Conservation (phyloP, 352 stramenopile species). For the Globisporangium rhizosaccharum region DNA sequence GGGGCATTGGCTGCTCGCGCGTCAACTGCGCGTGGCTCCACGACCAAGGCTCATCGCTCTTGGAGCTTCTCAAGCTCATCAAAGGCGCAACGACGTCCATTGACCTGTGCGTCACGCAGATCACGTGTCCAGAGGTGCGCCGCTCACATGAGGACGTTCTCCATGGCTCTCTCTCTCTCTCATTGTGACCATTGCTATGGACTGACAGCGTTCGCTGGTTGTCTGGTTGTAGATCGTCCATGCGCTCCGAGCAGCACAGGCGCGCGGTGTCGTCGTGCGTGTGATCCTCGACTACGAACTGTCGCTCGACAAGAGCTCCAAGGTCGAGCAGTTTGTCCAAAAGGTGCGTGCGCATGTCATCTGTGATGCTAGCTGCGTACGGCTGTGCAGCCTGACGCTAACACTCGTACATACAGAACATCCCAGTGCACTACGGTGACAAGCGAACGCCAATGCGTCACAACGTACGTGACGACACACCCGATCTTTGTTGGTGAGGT, state of each 20-base stretch:
- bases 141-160: too few species aligned
- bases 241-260: not conserved
- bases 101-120: not conserved
- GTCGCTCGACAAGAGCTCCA: not conserved
- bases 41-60: not conserved
- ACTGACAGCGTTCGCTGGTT: not conserved
- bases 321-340: not conserved
- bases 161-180: not conserved
- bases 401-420: not conserved
- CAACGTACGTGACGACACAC: not conserved
- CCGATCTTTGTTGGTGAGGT: too few species aligned
- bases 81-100: not conserved
- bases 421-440: not conserved
- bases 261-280: not conserved
- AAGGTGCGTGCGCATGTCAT: not conserved
- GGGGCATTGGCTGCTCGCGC: not conserved
- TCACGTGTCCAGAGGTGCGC: constrained; percentile 2
- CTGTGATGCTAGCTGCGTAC: not conserved
- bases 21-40: not conserved
- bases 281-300: not conserved
- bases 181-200: not conserved
- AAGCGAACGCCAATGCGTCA: not conserved
- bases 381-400: not conserved
- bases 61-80: not conserved
- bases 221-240: not conserved